Base-by-base conservation (phyloP, 1,139 yeast genomes). In the Blastobotrys aristatus region DNA sequence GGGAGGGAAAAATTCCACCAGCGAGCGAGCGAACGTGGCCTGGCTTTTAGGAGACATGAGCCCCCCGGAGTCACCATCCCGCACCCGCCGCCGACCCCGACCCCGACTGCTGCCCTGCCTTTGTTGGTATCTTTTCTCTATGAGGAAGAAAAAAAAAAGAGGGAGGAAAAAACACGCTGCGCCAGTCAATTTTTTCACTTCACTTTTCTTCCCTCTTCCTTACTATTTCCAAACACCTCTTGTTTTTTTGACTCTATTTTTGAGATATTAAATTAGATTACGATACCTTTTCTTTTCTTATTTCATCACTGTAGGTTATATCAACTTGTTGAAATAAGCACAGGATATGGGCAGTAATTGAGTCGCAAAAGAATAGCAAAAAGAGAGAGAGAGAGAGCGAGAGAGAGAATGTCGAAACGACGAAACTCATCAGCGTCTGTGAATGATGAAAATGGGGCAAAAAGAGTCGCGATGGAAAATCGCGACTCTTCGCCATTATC, bases 391-490 rank as follows among this genome's bases (percentile, higher is more conserved):
- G 7, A 33, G 18, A 33, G 17, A 24, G 14, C 22, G 22, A 14
- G 37, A 40, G 21, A 3, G 8, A 17, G 3, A 43, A 72, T 76
- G 69, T 71, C 81, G 61, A 84, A 84, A 62, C 75, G 94, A 51
- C 83, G 83, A 70, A 83, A 80, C 67, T 89, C 84, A 20, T 18
- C 27, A 3, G 40, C 33, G 3, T 42, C 45, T 5, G 17, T 31
- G 54, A 59, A 58, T 32, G 40, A 56, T 29, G 69, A 62, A 43
- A 64, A 58, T 41, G 68, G 61, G 39, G 61, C 71, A 50, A 84
- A 84, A 59, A 70, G 94, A 49, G 84, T 83, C 7, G 92, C 94
- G 0, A 73, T 84, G 57, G 89, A 84, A 21, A 40, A 47, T 26
- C 29, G 33, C 4, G 34, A 26, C 7, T 24, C 27, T 4, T 24